These are phyloP conservation scores for Ambrosiella beaveri DNA, from an alignment of 2,329 filamentous ascomycete genomes.

Conservation along the genomic window DNA sequence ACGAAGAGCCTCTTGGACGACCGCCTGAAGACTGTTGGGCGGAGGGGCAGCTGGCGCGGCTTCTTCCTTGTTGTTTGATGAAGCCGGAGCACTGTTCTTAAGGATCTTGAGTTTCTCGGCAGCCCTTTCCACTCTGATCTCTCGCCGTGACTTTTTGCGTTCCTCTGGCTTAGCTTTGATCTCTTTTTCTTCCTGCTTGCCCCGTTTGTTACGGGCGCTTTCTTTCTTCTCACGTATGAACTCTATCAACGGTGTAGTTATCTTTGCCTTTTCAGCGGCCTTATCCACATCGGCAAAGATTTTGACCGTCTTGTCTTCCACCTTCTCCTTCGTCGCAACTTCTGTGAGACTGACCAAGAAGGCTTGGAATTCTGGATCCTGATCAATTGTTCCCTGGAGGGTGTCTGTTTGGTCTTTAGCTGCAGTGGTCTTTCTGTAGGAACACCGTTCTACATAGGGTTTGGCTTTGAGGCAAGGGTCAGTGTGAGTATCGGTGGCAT, in stretches of 20 bases:
- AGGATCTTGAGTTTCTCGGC: conserved; percentile 47
- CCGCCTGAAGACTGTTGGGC: conserved; percentile 16
- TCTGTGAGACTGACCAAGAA: conserved; percentile 60
- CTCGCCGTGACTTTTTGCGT: conserved; percentile 23
- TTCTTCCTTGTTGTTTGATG: conserved; percentile 17
- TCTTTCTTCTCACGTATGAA: conserved; percentile 71
- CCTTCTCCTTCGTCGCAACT: conserved; percentile 33
- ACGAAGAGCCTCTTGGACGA: conserved; percentile 13
- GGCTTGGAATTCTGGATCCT: conserved; percentile 86
- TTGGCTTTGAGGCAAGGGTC: conserved; percentile 59
- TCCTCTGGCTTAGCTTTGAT: too few relatives aligned
- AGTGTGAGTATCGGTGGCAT: conserved; percentile 60
- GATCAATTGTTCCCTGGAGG: conserved; percentile 86
- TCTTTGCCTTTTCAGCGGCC: conserved; percentile 28
- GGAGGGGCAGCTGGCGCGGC: conserved; percentile 28
- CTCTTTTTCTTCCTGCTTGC: conserved; percentile 46
- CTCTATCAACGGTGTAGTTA: conserved; percentile 73
- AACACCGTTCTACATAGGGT: conserved; percentile 64
- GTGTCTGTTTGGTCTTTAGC: conserved; percentile 61
- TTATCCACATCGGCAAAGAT: conserved; percentile 30
- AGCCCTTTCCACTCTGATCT: conserved; percentile 31
- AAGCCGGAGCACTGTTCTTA: conserved; percentile 35
- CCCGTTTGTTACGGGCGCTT: conserved; percentile 27
- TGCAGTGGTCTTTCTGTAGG: conserved; percentile 67
- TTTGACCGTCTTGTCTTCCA: conserved; percentile 27